These are phyloP conservation scores for Chaetomium globosum DNA, from an alignment of 2,329 filamentous ascomycete species.

Conservation along the genomic window DNA sequence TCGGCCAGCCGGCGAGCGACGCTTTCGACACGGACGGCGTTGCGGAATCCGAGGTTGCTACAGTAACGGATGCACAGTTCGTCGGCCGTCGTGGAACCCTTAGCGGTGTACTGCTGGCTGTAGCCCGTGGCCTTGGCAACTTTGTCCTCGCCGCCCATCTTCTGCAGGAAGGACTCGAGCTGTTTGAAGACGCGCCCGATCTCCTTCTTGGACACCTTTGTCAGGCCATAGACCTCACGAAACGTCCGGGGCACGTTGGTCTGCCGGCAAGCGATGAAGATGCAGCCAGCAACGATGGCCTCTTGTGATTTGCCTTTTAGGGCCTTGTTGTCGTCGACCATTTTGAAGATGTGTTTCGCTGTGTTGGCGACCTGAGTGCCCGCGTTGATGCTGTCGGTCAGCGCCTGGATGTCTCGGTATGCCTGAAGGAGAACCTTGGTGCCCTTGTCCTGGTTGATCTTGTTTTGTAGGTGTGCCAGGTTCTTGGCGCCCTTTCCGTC, in stretches of 20 bases:
- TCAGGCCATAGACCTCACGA: conserved; percentile 90
- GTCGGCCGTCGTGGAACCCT: conserved; percentile 74
- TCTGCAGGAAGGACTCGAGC: conserved; percentile 83
- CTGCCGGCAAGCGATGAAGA: conserved; percentile 96
- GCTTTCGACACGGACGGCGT: conserved; percentile 72
- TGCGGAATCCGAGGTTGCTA: conserved; percentile 74
- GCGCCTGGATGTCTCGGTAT: conserved; percentile 83
- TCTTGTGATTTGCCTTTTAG: conserved; percentile 97
- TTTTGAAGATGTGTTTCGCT: conserved; percentile 93
- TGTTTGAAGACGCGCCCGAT: conserved; percentile 95
- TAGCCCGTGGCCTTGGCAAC: conserved; percentile 54
- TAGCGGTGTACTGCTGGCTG: conserved; percentile 68
- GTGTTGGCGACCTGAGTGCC: conserved; percentile 81
- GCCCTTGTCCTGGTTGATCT: conserved; percentile 42
- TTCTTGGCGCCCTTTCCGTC: conserved; percentile 72
- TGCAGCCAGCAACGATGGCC: conserved; percentile 90
- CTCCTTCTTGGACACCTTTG: conserved; percentile 94
- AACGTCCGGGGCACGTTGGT: conserved; percentile 86
- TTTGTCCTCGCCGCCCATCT: conserved; percentile 62
- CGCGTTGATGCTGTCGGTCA: conserved; percentile 84
- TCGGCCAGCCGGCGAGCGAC: conserved; percentile 78
- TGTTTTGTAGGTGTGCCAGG: conserved; percentile 78
- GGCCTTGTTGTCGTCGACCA: conserved; percentile 86
- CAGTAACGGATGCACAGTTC: conserved; percentile 90
- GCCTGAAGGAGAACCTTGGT: conserved; percentile 66